Percentiles rank a stretch among this genome's conserved stretches.
These are phyloP conservation scores for Hymenoscyphus repandus DNA, from an alignment of 2,329 filamentous ascomycete genomes.

Conservation along the genomic window DNA sequence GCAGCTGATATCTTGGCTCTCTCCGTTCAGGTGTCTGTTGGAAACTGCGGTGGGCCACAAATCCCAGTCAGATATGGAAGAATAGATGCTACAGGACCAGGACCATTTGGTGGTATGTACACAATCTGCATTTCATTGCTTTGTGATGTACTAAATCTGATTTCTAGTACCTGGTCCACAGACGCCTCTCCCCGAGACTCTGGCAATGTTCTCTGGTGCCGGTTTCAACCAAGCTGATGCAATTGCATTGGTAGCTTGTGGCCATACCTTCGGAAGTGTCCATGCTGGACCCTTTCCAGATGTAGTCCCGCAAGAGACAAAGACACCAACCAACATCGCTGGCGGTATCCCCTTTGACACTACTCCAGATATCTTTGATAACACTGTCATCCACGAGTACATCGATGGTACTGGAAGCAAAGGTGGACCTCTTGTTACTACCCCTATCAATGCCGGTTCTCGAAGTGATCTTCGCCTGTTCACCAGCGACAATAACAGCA, in stretches of 20 bases:
- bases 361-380: conserved; percentile 46
- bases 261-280: conserved; percentile 55
- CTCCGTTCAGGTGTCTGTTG: conserved; percentile 49
- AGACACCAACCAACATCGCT: conserved; percentile 31
- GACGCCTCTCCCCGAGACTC: conserved; percentile 46
- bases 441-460: conserved; percentile 44
- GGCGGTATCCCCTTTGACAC: conserved; percentile 41
- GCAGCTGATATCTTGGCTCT: conserved; percentile 41
- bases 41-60: conserved; percentile 51
- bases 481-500: conserved; percentile 49
- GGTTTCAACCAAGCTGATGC: conserved; percentile 51
- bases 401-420: conserved; percentile 46
- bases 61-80: conserved; percentile 48
- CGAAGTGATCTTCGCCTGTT: conserved; percentile 51
- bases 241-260: conserved; percentile 54
- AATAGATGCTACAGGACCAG: conserved; percentile 44
- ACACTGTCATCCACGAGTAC: conserved; percentile 44
- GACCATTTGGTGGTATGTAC: conserved; percentile 33
- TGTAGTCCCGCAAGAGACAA: conserved; percentile 42
- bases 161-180: conserved; percentile 47
- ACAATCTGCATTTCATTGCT: too few species aligned
- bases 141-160: too few species aligned
- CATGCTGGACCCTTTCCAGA: conserved; percentile 48
- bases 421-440: conserved; percentile 38
- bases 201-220: conserved; percentile 49